Percentiles rank a stretch among this genome's conserved stretches.
Conservation (phyloP, 2,329 filamentous ascomycete species). For the Pseudocercospora crystallina region DNA sequence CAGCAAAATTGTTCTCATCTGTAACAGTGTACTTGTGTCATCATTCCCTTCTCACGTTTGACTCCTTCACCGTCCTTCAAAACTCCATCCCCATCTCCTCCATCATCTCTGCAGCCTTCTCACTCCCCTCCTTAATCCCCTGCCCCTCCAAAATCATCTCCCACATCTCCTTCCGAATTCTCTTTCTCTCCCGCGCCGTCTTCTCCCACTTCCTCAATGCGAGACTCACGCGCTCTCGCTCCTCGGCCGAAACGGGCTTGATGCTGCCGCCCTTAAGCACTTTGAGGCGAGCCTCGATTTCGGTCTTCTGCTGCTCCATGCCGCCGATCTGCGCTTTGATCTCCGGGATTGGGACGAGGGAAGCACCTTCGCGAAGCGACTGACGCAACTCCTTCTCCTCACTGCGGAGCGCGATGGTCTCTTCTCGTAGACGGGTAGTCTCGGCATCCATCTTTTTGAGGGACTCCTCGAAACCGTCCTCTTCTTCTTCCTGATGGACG, state of each 20-base stretch:
- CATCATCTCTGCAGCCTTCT: constrained; percentile 1
- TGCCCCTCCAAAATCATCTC: constrained; percentile 45
- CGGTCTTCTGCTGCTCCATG: constrained; percentile 47
- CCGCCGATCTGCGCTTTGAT: constrained; percentile 46
- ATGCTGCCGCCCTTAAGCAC: constrained; percentile 42
- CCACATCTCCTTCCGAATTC: constrained; percentile 55
- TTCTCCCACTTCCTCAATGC: constrained; percentile 47
- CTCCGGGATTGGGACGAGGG: constrained; percentile 52
- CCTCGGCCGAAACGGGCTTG: constrained; percentile 49
- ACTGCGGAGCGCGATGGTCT: constrained; percentile 45
- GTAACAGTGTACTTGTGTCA: too few relatives aligned
- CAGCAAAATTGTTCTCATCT: too few relatives aligned
- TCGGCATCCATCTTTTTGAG: constrained; percentile 52
- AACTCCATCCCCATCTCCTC: constrained; percentile 10
- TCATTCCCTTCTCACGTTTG: too few relatives aligned
- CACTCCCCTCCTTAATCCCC: constrained; percentile 40
- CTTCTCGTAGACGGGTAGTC: constrained; percentile 48
- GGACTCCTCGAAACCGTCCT: constrained; percentile 49
- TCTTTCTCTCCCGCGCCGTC: constrained; percentile 44
- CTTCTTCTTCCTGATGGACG: constrained; percentile 47
- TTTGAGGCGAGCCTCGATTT: constrained; percentile 43
- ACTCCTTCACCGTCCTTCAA: too few relatives aligned
- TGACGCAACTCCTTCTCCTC: constrained; percentile 52
- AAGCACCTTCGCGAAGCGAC: constrained; percentile 47
- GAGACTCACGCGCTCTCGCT: constrained; percentile 47